These are phyloP conservation scores for Fusarium pseudonygamai DNA, from an alignment of 2,329 filamentous ascomycete genomes.

Conservation along the genomic window DNA sequence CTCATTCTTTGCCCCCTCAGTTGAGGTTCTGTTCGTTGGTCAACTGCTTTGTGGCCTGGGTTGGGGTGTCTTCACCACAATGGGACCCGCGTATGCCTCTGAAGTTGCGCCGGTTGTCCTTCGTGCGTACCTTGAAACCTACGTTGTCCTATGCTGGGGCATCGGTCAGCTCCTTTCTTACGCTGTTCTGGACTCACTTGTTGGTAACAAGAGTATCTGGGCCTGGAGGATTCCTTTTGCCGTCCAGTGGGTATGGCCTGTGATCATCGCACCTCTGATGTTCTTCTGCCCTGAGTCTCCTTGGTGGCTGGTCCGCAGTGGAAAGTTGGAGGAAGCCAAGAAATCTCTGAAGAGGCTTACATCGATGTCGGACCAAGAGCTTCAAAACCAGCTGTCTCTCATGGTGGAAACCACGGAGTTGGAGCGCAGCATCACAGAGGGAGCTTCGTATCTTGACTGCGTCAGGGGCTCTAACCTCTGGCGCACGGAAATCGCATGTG, in stretches of 20 bases:
- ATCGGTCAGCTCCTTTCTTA: conserved; percentile 53
- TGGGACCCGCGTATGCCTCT: conserved; percentile 54
- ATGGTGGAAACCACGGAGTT: conserved; percentile 52
- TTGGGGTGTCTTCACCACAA: conserved; percentile 56
- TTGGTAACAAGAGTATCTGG: conserved; percentile 39
- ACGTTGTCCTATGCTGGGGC: conserved; percentile 54
- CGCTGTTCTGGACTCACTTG: conserved; percentile 36
- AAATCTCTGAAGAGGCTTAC: background rate
- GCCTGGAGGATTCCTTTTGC: conserved; percentile 51
- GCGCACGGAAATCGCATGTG: conserved; percentile 54
- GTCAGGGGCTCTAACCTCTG: conserved; percentile 54
- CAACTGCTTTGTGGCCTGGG: conserved; percentile 56
- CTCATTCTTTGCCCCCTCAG: conserved; percentile 46
- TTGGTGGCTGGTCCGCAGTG: conserved; percentile 46
- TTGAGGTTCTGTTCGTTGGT: conserved; percentile 54
- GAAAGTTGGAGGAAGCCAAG: background rate
- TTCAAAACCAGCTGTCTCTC: conserved; percentile 46
- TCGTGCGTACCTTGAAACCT: conserved; percentile 53
- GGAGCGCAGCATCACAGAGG: conserved; percentile 16
- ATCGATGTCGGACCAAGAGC: background rate
- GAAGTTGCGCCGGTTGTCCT: conserved; percentile 54
- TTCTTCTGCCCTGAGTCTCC: conserved; percentile 47
- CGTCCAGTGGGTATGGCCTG: conserved; percentile 50
- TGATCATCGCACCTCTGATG: conserved; percentile 42
- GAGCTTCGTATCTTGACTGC: conserved; percentile 44